Evolutionary conservation across 2,329 filamentous ascomycete genomes (phyloP).

Genomic region (Sclerotinia borealis): DNA sequence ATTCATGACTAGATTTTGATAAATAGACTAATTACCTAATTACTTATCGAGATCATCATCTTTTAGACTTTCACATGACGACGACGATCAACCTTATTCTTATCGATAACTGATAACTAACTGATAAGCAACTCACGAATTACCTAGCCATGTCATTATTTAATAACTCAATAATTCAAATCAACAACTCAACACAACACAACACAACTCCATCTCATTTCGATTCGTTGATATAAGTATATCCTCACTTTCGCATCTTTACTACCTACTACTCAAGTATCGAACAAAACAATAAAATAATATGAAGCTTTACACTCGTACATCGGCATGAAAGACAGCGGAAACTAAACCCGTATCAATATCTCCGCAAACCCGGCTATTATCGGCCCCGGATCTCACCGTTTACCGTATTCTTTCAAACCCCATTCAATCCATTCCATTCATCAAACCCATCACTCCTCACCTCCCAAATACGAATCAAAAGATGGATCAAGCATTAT

Average conservation of each 20-base stretch:
- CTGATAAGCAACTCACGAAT: too few relatives aligned
- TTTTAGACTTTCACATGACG: neutral
- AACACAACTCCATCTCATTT: neutral
- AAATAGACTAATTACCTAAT: too few relatives aligned
- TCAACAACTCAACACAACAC: too few relatives aligned
- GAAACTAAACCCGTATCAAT: neutral
- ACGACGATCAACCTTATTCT: too few relatives aligned
- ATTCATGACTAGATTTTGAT: too few relatives aligned
- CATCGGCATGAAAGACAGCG: neutral
- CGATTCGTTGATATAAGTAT: neutral
- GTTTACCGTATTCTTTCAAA: neutral
- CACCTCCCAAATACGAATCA: neutral
- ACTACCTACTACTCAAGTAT: neutral
- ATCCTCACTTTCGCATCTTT: neutral
- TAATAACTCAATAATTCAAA: too few relatives aligned
- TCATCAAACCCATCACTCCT: neutral
- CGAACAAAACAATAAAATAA: neutral
- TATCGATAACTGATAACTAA: too few relatives aligned
- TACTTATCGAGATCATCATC: neutral
- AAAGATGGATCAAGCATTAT: neutral
- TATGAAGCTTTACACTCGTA: neutral
- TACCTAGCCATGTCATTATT: too few relatives aligned
- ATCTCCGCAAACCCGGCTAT: neutral
- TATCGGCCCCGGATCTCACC: conserved; percentile 9
- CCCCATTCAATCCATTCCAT: neutral